A percentile compares a stretch with the other conserved stretches of the same genome.
These are phyloP conservation scores for Orychophragmus violaceus DNA, from an alignment of 345 rosid species.

Conservation along the genomic window DNA sequence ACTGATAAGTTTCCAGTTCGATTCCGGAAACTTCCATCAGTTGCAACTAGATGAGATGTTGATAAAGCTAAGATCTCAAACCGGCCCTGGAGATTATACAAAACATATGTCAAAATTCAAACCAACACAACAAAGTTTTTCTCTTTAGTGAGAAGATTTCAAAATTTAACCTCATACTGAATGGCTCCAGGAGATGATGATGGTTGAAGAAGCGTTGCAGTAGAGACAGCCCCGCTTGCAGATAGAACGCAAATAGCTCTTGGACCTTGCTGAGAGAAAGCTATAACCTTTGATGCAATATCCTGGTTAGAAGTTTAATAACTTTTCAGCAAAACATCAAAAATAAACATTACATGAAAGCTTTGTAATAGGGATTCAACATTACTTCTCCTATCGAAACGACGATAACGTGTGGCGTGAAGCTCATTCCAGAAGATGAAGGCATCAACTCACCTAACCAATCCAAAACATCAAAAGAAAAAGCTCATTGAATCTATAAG, in stretches of 20 bases:
- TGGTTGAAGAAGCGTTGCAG: slow-evolving; percentile 80
- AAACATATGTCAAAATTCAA: slow-evolving; percentile 7
- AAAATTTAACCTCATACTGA: slow-evolving; percentile 65
- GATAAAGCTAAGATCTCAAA: slow-evolving; percentile 85
- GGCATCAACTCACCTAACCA: slow-evolving; percentile 60
- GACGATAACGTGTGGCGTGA: slow-evolving; percentile 67
- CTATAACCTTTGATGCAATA: slow-evolving; percentile 66
- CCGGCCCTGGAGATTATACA: slow-evolving; percentile 55
- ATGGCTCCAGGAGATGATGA: slow-evolving; percentile 69
- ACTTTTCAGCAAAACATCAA: background rate
- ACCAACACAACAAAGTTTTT: background rate
- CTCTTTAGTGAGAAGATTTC: background rate
- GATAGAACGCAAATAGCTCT: slow-evolving; percentile 81
- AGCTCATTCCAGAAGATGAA: slow-evolving; percentile 77
- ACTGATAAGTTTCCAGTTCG: slow-evolving; percentile 74
- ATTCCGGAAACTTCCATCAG: slow-evolving; percentile 41
- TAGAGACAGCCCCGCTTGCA: slow-evolving; percentile 85
- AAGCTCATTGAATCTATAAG: background rate
- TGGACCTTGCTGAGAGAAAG: slow-evolving; percentile 86
- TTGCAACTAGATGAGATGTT: slow-evolving; percentile 55
- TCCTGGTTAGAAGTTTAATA: slow-evolving; percentile 41
- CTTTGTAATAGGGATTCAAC: background rate
- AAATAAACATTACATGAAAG: background rate
- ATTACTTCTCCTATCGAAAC: slow-evolving; percentile 72
- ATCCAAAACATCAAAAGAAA: background rate